Percentiles rank a stretch among this genome's conserved stretches.
Conservation (phyloP, 73 alveolate species). For the Effrenium voratum region DNA sequence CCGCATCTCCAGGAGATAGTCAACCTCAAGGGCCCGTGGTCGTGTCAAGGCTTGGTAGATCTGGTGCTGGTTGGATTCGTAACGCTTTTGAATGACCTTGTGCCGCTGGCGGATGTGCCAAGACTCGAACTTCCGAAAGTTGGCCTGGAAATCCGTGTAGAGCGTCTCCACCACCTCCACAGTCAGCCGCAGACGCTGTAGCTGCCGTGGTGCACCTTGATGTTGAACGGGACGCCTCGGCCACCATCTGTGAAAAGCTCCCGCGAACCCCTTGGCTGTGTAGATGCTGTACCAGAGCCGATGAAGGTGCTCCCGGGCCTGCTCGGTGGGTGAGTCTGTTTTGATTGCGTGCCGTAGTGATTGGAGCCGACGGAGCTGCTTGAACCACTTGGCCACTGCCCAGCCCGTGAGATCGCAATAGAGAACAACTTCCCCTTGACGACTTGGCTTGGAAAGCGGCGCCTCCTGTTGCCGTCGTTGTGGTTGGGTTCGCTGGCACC, state of each 20-base stretch:
- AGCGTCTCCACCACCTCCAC: not conserved
- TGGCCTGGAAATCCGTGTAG: not conserved
- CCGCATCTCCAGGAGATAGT: not conserved
- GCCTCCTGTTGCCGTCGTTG: not conserved
- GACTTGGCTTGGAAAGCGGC: not conserved
- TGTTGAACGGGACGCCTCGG: not conserved
- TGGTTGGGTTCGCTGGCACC: not conserved
- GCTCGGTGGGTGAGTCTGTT: not conserved
- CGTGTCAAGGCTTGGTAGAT: not conserved
- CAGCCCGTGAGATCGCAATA: not conserved
- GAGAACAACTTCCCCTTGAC: not conserved
- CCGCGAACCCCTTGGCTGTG: not conserved
- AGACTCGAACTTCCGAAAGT: not conserved
- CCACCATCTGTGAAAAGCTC: not conserved
- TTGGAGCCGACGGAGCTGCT: not conserved
- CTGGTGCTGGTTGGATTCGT: not conserved
- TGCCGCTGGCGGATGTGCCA: not conserved
- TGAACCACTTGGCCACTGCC: not conserved
- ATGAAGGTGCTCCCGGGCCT: not conserved
- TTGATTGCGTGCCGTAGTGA: not conserved
- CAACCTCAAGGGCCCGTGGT: not conserved
- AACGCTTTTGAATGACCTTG: not conserved
- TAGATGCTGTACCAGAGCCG: not conserved
- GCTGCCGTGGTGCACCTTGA: not conserved
- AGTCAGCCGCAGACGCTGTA: not conserved